Evolutionary conservation across 768 basidiomycete species (phyloP).

Genomic region (Cystofilobasidium bisporidii): DNA sequence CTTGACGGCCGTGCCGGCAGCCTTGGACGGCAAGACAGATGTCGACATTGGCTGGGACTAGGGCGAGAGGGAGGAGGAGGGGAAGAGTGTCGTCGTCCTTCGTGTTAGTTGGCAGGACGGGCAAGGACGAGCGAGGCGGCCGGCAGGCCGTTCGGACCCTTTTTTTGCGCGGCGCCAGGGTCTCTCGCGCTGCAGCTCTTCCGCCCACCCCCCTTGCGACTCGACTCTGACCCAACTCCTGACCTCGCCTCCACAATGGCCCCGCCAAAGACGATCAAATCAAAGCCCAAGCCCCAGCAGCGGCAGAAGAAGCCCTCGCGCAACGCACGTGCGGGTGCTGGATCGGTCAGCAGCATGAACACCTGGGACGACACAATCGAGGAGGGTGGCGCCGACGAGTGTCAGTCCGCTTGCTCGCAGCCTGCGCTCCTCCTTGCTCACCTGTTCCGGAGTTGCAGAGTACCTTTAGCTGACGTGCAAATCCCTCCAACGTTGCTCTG

Average conservation of each 20-base stretch:
- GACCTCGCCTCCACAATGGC: background rate
- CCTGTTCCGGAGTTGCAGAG: too few species aligned
- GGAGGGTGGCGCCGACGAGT: constrained; percentile 24
- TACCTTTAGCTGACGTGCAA: too few species aligned
- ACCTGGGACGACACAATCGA: constrained; percentile 23
- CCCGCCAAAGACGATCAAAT: background rate
- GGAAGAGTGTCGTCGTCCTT: background rate
- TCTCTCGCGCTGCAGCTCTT: too few species aligned
- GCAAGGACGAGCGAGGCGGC: too few species aligned
- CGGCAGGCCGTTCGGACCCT: too few species aligned
- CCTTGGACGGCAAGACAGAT: background rate
- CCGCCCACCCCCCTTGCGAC: too few species aligned
- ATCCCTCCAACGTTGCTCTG: too few species aligned
- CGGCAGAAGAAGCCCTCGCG: constrained; percentile 1
- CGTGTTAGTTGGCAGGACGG: background rate
- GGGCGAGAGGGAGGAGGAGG: background rate
- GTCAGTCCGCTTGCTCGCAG: background rate
- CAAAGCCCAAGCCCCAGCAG: constrained; percentile 8
- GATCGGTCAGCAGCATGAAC: constrained; percentile 10
- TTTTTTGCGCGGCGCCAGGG: too few species aligned
- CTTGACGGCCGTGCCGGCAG: background rate
- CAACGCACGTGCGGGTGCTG: background rate
- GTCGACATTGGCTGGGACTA: background rate
- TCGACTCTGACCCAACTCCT: background rate
- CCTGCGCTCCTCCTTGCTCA: background rate